These are phyloP conservation scores for Salvia hispanica DNA, from an alignment of 257 asterid species.

Conservation along the genomic window DNA sequence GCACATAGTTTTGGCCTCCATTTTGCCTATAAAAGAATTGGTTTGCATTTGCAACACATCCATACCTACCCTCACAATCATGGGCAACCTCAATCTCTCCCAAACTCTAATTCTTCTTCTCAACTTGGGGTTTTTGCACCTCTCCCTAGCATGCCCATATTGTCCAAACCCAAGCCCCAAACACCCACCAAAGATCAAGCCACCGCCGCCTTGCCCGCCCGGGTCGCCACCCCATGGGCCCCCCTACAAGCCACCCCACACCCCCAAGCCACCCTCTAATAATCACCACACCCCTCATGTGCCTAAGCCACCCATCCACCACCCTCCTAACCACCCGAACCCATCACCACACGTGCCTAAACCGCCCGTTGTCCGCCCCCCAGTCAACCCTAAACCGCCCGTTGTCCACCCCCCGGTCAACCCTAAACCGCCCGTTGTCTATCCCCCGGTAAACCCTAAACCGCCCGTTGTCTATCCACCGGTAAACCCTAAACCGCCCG, in stretches of 20 bases:
- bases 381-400: background rate
- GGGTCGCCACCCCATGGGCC: background rate
- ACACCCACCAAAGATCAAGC: conserved; percentile 14
- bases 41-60: background rate
- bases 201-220: conserved; percentile 10
- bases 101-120: conserved; percentile 43
- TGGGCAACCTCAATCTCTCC: conserved; percentile 33
- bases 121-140: conserved; percentile 42
- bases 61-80: conserved; percentile 10
- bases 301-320: conserved; percentile 29
- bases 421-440: conserved; percentile 14
- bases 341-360: conserved; percentile 7
- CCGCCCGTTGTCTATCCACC: background rate
- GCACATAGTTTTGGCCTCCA: conserved; percentile 31
- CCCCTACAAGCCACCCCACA: conserved; percentile 26
- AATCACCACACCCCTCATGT: conserved; percentile 23
- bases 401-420: background rate
- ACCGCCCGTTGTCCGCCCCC: conserved; percentile 22
- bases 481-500: background rate
- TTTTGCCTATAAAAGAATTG: conserved; percentile 32
- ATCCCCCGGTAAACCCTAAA: background rate
- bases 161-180: conserved; percentile 50
- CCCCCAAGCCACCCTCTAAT: conserved; percentile 16
- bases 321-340: conserved; percentile 9
- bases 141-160: conserved; percentile 59